A percentile compares a stretch with the other conserved stretches of the same genome.
Conservation (phyloP, 2,329 filamentous ascomycete species). For the Cladosporium sp. region DNA sequence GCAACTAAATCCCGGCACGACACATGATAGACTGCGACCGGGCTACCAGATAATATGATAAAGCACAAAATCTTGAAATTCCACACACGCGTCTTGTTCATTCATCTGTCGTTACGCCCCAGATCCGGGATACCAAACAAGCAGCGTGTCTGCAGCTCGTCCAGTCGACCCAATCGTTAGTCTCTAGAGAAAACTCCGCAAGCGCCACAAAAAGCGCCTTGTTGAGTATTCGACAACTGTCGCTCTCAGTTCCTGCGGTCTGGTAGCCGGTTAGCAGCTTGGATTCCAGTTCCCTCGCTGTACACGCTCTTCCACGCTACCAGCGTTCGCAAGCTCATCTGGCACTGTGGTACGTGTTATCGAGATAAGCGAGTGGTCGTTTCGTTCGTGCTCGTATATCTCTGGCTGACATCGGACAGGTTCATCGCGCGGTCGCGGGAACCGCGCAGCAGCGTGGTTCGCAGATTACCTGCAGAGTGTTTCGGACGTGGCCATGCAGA, state of each 20-base stretch:
- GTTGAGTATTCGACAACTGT: conserved; percentile 1
- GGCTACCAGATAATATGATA: background rate
- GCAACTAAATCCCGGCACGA: background rate
- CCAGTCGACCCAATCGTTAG: background rate
- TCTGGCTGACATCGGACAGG: conserved; percentile 39
- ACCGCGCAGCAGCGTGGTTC: conserved; percentile 58
- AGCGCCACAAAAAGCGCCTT: conserved; percentile 4
- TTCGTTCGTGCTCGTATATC: background rate
- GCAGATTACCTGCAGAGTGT: conserved; percentile 51
- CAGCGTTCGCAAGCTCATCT: conserved; percentile 52
- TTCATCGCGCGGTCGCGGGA: conserved; percentile 57
- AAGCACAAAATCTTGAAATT: background rate
- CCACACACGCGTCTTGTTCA: background rate
- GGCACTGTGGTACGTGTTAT: conserved; percentile 57
- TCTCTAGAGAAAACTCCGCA: background rate
- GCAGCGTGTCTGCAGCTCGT: no score
- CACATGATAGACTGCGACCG: background rate
- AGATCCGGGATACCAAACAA: background rate
- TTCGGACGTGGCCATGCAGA: conserved; percentile 46
- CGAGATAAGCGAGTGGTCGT: background rate
- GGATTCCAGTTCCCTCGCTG: conserved; percentile 41
- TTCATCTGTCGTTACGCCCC: background rate
- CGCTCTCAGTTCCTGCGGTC: background rate
- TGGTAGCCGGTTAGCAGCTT: background rate
- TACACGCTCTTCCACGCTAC: conserved; percentile 55